A percentile compares a stretch with the other conserved stretches of the same genome.
Evolutionary conservation across 352 stramenopile species (phyloP).

Genomic region (Globisporangium cylindrosporum): DNA sequence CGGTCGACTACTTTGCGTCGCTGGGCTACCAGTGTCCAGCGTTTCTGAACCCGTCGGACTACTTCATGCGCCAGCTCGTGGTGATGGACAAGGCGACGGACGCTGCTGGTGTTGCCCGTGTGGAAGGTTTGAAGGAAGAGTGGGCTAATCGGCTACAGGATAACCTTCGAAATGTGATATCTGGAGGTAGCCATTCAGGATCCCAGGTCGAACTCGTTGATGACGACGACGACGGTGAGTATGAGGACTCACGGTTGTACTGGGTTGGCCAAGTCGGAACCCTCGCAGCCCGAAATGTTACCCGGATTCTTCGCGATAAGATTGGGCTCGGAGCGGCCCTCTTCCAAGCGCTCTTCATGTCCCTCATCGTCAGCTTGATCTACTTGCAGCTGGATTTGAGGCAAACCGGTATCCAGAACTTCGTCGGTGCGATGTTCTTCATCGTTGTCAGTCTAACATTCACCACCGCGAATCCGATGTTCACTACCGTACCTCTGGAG

Average conservation of each 20-base stretch:
- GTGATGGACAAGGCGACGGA: conserved; percentile 45
- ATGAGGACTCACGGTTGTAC: conserved; percentile 16
- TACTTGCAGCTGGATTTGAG: conserved; percentile 42
- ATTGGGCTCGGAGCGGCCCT: conserved; percentile 25
- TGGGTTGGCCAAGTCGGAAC: conserved; percentile 7
- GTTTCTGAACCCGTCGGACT: conserved; percentile 66
- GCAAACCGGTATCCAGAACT: conserved; percentile 45
- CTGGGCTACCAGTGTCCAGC: conserved; percentile 48
- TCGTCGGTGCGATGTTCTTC: conserved; percentile 46
- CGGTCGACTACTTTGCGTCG: conserved; percentile 57
- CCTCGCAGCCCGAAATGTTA: conserved; percentile 21
- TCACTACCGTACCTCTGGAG: conserved; percentile 39
- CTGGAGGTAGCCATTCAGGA: too few relatives aligned
- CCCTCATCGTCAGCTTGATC: conserved; percentile 40
- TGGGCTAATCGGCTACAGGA: conserved; percentile 22
- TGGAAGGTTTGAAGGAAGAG: conserved; percentile 32
- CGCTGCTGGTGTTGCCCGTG: conserved; percentile 15
- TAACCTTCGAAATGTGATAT: too few relatives aligned
- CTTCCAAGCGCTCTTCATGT: conserved; percentile 33
- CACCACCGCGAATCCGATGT: conserved; percentile 25
- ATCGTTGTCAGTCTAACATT: conserved; percentile 42
- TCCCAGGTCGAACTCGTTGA: too few relatives aligned
- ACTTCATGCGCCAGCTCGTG: conserved; percentile 56
- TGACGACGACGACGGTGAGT: not conserved
- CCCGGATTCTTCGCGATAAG: conserved; percentile 36